Percentiles rank a stretch among this genome's conserved stretches.
phyloP scores from a whole-genome alignment of 108 stramenopile species.

The Ochromonas danica region DNA sequence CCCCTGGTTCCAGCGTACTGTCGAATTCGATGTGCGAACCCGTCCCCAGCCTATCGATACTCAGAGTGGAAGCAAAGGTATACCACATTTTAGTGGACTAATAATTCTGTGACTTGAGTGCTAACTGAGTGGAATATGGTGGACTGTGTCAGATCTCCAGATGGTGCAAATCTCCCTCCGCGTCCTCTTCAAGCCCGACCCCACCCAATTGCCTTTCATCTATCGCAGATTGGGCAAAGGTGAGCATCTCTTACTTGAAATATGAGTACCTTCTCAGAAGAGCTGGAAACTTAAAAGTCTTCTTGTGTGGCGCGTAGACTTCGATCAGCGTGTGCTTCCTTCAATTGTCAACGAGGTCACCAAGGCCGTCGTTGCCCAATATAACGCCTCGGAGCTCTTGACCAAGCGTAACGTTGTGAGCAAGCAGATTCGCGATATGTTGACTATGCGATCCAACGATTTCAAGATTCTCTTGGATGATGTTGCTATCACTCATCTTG shows the following conservation, averaged over 20 bases:
- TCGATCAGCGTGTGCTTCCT: constrained; percentile 96
- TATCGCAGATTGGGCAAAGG: constrained; percentile 77
- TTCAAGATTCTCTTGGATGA: constrained; percentile 88
- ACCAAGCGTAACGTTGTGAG: constrained; percentile 96
- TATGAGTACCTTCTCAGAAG: not conserved
- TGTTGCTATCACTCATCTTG: constrained; percentile 97
- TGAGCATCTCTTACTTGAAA: too few species aligned
- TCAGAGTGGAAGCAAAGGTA: constrained; percentile 75
- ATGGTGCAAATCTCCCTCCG: constrained; percentile 99
- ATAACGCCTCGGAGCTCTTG: constrained; percentile 97
- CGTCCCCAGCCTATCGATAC: constrained; percentile 90
- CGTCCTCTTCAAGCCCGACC: constrained; percentile 92
- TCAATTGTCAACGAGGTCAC: constrained; percentile 99
- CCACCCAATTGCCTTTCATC: constrained; percentile 81
- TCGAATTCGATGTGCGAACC: constrained; percentile 92
- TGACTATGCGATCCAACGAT: constrained; percentile 28
- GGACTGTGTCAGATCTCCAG: constrained; percentile 77
- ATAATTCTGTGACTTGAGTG: too few species aligned
- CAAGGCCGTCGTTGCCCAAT: constrained; percentile 97
- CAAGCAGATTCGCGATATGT: constrained; percentile 18
- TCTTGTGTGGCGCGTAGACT: constrained; percentile 70
- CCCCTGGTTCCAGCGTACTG: constrained; percentile 96
- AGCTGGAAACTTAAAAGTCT: too few species aligned
- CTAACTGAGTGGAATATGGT: too few species aligned
- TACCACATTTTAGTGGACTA: too few species aligned